Evolutionary conservation across 352 stramenopile species (phyloP).

Genomic region (Phytophthora aleatoria): DNA sequence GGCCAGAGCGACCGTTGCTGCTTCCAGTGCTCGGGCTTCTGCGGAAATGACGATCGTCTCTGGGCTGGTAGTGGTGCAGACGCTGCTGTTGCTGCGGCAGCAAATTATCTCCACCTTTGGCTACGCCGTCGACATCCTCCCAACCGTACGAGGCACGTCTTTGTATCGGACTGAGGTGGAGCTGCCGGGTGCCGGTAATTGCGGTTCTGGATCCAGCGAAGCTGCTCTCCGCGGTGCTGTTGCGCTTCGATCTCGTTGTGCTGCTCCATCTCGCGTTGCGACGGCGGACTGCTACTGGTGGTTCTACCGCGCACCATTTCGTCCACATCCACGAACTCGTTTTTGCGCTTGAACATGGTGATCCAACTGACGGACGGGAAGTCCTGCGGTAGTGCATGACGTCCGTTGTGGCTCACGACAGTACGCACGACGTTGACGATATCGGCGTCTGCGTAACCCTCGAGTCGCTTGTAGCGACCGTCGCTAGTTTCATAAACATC

Average conservation of each 20-base stretch:
- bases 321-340: conserved; percentile 44
- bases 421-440: conserved; percentile 63
- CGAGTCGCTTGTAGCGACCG: conserved; percentile 31
- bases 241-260: conserved; percentile 27
- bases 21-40: conserved; percentile 25
- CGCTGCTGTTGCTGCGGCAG: neutral
- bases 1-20: conserved; percentile 13
- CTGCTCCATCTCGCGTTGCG: conserved; percentile 20
- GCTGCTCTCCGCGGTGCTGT: conserved; percentile 11
- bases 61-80: too few species aligned
- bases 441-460: conserved; percentile 50
- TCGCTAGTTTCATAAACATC: conserved; percentile 25
- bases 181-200: conserved; percentile 9
- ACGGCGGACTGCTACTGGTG: conserved; percentile 7
- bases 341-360: conserved; percentile 57
- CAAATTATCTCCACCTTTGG: too few species aligned
- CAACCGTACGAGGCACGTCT: conserved; percentile 15
- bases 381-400: conserved; percentile 40
- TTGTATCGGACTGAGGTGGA: neutral
- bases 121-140: conserved; percentile 11
- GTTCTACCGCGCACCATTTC: conserved; percentile 14
- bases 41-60: neutral
- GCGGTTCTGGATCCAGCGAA: conserved; percentile 23
- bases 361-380: conserved; percentile 62
- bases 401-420: conserved; percentile 49